Evolutionary conservation across 176 grass and related monocot genomes (phyloP).

Genomic region (Ananas comosus): DNA sequence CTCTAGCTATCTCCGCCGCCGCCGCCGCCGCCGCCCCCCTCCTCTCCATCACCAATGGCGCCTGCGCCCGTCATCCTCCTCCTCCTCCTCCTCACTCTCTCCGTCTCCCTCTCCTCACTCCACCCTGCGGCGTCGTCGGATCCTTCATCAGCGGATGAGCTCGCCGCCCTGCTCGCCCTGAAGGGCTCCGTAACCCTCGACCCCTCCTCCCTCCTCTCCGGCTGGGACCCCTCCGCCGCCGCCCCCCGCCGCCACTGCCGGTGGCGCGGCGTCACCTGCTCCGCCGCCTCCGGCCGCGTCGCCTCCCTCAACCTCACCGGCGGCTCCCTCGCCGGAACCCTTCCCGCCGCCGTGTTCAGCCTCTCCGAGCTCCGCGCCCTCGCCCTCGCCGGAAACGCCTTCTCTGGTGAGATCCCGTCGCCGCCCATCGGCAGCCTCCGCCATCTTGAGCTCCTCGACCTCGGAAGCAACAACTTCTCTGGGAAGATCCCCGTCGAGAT

Average conservation of each 20-base stretch:
- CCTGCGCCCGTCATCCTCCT: conserved; percentile 1
- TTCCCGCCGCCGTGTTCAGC: conserved; percentile 13
- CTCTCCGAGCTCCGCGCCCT: conserved; percentile 37
- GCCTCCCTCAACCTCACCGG: conserved; percentile 27
- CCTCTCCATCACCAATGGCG: conserved; percentile 23
- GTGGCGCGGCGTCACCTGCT: conserved; percentile 54
- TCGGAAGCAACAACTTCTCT: conserved; percentile 15
- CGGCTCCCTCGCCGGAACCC: conserved; percentile 28
- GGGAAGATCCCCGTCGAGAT: conserved; percentile 21
- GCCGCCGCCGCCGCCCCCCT: not conserved
- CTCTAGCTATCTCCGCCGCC: not conserved
- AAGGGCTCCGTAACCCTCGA: conserved; percentile 37
- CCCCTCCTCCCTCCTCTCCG: conserved; percentile 28
- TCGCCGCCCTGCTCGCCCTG: conserved; percentile 32
- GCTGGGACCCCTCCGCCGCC: conserved; percentile 22
- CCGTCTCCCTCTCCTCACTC: conserved; percentile 1
- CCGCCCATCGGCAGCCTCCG: conserved; percentile 2
- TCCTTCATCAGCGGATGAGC: conserved; percentile 16
- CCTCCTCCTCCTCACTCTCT: conserved; percentile 4
- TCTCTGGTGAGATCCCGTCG: conserved; percentile 35
- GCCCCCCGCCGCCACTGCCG: conserved; percentile 15
- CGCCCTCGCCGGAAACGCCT: conserved; percentile 34
- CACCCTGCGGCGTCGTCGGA: not conserved
- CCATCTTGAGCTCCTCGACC: conserved; percentile 15
- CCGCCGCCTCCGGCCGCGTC: conserved; percentile 19